A percentile compares a stretch with the other conserved stretches of the same genome.
phyloP scores from a whole-genome alignment of 108 stramenopile genomes.

The Cyclotella kingstonii region DNA sequence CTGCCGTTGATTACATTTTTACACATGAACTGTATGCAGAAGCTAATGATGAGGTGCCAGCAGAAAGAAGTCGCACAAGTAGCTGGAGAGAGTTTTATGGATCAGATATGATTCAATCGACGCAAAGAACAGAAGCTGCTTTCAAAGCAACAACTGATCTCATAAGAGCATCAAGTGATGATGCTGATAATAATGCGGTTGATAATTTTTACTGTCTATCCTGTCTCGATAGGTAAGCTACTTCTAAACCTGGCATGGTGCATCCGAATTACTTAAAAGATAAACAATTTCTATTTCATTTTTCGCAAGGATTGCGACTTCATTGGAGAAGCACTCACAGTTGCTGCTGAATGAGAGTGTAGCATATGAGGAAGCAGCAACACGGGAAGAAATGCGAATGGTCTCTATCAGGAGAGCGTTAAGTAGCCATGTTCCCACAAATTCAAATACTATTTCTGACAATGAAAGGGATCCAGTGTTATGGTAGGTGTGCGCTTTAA shows the following conservation, averaged over 20 bases:
- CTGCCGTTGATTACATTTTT: too few species aligned
- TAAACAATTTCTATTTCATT: background rate
- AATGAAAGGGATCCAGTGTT: constrained; percentile 22
- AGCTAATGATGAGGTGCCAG: background rate
- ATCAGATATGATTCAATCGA: constrained; percentile 1
- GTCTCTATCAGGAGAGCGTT: constrained; percentile 14
- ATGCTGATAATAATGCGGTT: background rate
- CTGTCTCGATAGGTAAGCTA: too few species aligned
- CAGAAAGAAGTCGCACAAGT: background rate
- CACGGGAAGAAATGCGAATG: constrained; percentile 27
- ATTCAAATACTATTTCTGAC: constrained; percentile 7
- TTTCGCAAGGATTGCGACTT: constrained; percentile 17
- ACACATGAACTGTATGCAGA: too few species aligned
- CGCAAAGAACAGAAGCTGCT: background rate
- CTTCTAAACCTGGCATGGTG: too few species aligned
- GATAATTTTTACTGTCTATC: too few species aligned
- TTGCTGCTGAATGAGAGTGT: constrained; percentile 20
- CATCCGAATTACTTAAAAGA: background rate
- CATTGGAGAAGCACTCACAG: constrained; percentile 22
- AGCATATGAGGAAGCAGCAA: constrained; percentile 31
- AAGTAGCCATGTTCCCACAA: constrained; percentile 7
- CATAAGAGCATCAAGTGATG: background rate
- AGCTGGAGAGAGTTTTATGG: too few species aligned
- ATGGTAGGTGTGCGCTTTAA: constrained; percentile 14
- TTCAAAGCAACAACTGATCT: background rate